Conservation (phyloP, 257 asterid genomes). For the Solanum megistacrolobum region DNA sequence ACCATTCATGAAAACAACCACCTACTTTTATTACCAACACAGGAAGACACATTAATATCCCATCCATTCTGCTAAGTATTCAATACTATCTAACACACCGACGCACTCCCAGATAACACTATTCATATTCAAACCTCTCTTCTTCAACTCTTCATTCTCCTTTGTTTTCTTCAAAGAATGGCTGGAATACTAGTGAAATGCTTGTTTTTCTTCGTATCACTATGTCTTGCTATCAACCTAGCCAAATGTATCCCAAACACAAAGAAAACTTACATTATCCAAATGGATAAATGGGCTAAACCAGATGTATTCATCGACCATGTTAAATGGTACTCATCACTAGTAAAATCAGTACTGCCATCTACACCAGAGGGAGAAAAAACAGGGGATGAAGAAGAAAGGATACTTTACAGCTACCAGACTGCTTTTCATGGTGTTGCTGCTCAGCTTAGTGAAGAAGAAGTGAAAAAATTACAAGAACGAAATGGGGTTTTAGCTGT, state of each 20-base stretch:
- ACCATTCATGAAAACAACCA: slow-evolving; percentile 54
- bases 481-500: slow-evolving; percentile 46
- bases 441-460: slow-evolving; percentile 48
- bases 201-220: slow-evolving; percentile 21
- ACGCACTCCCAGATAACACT: not conserved
- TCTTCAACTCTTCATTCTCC: not conserved
- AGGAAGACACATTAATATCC: slow-evolving; percentile 10
- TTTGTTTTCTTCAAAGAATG: slow-evolving; percentile 22
- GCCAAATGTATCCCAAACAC: slow-evolving; percentile 1
- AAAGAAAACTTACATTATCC: slow-evolving; percentile 54
- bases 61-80: not conserved
- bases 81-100: not conserved
- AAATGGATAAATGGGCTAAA: slow-evolving; percentile 60
- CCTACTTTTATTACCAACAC: slow-evolving; percentile 50
- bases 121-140: not conserved
- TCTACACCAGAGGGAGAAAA: not conserved
- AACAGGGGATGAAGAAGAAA: slow-evolving; percentile 5
- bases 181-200: slow-evolving; percentile 20
- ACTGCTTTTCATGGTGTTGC: slow-evolving; percentile 87
- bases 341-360: slow-evolving; percentile 33
- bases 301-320: slow-evolving; percentile 62
- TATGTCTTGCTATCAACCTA: not conserved
- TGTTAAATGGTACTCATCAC: slow-evolving; percentile 56
- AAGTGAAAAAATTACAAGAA: slow-evolving; percentile 22
- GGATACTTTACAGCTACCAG: slow-evolving; percentile 61